A percentile compares a stretch with the other conserved stretches of the same genome.
These are phyloP conservation scores for Hyphodiscus sp. DNA, from an alignment of 2,329 filamentous ascomycete species.

Conservation along the genomic window DNA sequence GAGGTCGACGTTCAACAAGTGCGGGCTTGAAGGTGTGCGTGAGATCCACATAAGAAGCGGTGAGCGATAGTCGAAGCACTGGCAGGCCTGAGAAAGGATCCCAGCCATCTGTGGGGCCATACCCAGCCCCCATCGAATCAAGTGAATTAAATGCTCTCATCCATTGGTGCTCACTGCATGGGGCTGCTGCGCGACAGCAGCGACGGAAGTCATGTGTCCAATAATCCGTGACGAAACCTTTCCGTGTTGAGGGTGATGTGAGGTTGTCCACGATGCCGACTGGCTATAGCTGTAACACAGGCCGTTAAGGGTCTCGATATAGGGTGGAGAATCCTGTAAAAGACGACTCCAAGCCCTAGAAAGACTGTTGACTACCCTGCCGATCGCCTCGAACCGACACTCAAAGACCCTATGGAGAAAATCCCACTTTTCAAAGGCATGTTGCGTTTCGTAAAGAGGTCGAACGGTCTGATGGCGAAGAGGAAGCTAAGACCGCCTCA, in stretches of 20 bases:
- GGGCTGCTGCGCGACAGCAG: conserved; percentile 10
- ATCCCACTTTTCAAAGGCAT: background rate
- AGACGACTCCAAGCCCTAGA: background rate
- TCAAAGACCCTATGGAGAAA: background rate
- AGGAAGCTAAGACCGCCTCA: background rate
- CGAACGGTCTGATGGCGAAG: background rate
- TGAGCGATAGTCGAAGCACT: conserved; percentile 20
- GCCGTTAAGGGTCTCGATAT: background rate
- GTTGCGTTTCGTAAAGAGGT: background rate
- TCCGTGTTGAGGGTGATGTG: background rate
- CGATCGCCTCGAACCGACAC: background rate
- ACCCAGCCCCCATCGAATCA: conserved; percentile 21
- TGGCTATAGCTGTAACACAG: background rate
- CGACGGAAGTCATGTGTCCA: conserved; percentile 17
- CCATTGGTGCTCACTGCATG: background rate
- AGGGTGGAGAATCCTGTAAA: conserved; percentile 1
- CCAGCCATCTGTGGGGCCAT: conserved; percentile 9
- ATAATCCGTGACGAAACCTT: conserved; percentile 5
- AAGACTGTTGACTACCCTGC: background rate
- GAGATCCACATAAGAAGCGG: conserved; percentile 24
- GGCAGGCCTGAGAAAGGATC: conserved; percentile 8
- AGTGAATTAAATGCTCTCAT: background rate
- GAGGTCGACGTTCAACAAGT: conserved; percentile 17
- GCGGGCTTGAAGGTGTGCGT: conserved; percentile 11
- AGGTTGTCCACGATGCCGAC: background rate